Evolutionary conservation across 495 filamentous ascomycete genomes (phyloP), one percentile per base, ranked within the genome.

Genomic region (Aspergillus sclerotioniger): DNA sequence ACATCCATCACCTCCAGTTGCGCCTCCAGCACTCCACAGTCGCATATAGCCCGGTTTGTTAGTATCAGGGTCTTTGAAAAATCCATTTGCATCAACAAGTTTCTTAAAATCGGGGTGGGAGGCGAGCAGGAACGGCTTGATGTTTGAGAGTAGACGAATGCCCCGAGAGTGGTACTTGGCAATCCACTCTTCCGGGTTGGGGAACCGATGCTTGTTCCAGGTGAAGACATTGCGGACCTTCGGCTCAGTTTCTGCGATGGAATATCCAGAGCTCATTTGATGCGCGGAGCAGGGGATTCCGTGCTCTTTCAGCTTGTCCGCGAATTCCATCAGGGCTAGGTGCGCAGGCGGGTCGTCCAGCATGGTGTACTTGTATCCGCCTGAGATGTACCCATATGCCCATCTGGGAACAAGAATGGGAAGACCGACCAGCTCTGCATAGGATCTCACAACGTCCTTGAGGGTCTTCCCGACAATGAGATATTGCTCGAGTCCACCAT

Each of bases 201-300:
- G 86, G 66, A 88, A 90, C 5, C 86, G 79, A 56, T 84, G 76
- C 10, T 69, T 68, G 63, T 89, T 88, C 86, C 86, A 89, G 5
- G 83, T 88, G 62, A 89, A 89, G 6, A 89, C 86, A 48, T 85
- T 88, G 47, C 86, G 75, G 2, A 86, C 86, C 63, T 87, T 87
- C 6, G 85, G 85, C 55, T 82, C 80, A 0, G 71, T 77, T 62
- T 84, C 83, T 0, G 84, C 80, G n/a, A 89, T 83, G 0, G 85
- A 88, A 59, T 89, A 89, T 1, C 86, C 86, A 0, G 84, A 87
- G 37, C 82, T 86, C 83, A 89, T 83, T 65, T 89, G 86, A 67
- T 87, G 85, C 6, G 81, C 86, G 0, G 85, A 88, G 64, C 84
- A 86, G n/a, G 86, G 86, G 46, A 89, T 88, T 15, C 82, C 85